Percentiles rank a stretch among this genome's conserved stretches.
Conservation (phyloP, 345 rosid genomes). For the Noccaea caerulescens region DNA sequence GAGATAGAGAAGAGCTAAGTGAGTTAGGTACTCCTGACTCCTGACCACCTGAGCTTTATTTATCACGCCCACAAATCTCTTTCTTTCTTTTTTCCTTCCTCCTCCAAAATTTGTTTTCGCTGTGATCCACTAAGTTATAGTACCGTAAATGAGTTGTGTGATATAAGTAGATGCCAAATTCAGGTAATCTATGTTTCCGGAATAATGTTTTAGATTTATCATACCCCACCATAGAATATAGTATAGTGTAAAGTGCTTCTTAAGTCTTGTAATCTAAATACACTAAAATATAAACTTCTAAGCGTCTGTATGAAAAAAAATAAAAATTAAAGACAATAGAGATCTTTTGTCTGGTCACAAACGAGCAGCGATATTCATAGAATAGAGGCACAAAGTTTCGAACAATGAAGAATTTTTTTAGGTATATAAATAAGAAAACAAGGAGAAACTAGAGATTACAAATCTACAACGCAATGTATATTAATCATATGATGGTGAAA, state of each 20-base stretch:
- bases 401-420: background rate
- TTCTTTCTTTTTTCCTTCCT: background rate
- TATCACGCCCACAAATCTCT: conserved; percentile 24
- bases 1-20: background rate
- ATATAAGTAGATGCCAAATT: conserved; percentile 8
- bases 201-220: conserved; percentile 20
- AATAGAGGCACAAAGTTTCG: background rate
- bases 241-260: conserved; percentile 6
- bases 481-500: background rate
- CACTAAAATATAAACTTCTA: too few species aligned
- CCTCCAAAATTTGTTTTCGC: background rate
- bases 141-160: conserved; percentile 29
- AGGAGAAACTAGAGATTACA: background rate
- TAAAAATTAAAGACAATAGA: background rate
- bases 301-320: too few species aligned
- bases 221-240: conserved; percentile 8
- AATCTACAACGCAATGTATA: background rate
- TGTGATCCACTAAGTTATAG: conserved; percentile 34
- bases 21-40: background rate
- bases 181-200: conserved; percentile 20
- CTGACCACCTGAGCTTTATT: conserved; percentile 29
- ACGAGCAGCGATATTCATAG: background rate
- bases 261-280: background rate
- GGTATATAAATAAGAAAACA: background rate
- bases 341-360: conserved; percentile 15